Percentiles rank a stretch among this genome's conserved stretches.
Evolutionary conservation across 139 green algal species (phyloP).

Genomic region (Micractinium conductrix): DNA sequence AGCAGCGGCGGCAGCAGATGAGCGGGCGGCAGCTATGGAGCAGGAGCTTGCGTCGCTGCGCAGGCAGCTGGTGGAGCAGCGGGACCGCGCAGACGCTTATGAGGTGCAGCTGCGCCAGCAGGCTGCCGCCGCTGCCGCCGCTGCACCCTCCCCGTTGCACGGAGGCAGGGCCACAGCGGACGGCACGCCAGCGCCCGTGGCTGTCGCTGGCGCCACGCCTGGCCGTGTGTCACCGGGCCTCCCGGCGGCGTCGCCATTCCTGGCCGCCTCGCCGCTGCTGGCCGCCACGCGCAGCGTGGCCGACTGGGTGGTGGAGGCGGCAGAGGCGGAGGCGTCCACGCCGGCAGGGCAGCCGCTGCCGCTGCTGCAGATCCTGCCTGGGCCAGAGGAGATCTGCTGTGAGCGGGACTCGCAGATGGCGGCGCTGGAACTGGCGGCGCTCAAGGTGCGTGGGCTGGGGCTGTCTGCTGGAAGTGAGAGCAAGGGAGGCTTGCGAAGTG

Average conservation of each 20-base stretch:
- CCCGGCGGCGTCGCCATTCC: too few species aligned
- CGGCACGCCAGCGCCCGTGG: too few species aligned
- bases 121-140: background rate
- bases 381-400: background rate
- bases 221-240: too few species aligned
- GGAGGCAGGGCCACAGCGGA: too few species aligned
- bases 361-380: slow-evolving; percentile 26
- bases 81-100: slow-evolving; percentile 19
- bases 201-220: too few species aligned
- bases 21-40: background rate
- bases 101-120: slow-evolving; percentile 3
- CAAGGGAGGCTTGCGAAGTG: too few species aligned
- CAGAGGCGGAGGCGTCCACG: background rate
- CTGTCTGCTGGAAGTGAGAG: too few species aligned
- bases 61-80: background rate
- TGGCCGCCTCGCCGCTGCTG: slow-evolving; percentile 25
- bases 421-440: background rate
- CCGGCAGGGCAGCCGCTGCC: slow-evolving; percentile 16
- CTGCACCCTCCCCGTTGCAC: too few species aligned
- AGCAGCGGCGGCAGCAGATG: background rate
- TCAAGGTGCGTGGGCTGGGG: slow-evolving; percentile 30
- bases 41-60: background rate
- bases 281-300: slow-evolving; percentile 14
- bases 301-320: slow-evolving; percentile 16
- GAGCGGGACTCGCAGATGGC: slow-evolving; percentile 16